Evolutionary conservation across 192 early-diverging fungal genomes (phyloP).

Genomic region (Podila minutissima): DNA sequence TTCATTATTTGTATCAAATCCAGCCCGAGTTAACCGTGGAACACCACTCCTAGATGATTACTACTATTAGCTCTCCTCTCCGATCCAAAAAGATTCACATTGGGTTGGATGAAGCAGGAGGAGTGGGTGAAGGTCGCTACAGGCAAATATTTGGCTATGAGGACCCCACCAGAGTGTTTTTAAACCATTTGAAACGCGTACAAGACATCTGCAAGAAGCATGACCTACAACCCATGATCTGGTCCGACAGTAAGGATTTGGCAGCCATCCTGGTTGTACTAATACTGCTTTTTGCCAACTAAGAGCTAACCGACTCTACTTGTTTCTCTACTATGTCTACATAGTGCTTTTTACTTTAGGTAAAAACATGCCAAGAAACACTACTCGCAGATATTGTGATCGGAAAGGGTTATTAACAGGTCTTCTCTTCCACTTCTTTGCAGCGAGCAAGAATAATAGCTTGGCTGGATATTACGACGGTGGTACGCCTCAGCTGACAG

Average conservation of each 20-base stretch:
- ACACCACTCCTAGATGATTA: constrained; percentile 57
- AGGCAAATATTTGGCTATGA: constrained; percentile 77
- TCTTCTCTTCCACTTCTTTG: constrained; percentile 9
- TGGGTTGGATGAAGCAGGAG: constrained; percentile 91
- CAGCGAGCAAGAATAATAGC: constrained; percentile 84
- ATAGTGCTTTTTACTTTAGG: background rate
- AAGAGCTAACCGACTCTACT: background rate
- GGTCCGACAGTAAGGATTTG: constrained; percentile 81
- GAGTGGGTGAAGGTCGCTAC: constrained; percentile 87
- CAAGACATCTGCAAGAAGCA: constrained; percentile 70
- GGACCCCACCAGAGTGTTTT: constrained; percentile 78
- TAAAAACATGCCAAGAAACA: background rate
- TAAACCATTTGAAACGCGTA: constrained; percentile 79
- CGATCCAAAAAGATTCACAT: constrained; percentile 85
- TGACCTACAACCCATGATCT: constrained; percentile 81
- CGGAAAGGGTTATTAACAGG: background rate
- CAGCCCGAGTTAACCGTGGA: background rate
- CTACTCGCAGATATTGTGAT: background rate
- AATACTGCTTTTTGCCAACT: background rate
- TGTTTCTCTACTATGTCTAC: background rate
- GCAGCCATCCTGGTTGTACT: too few species aligned
- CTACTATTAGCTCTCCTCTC: constrained; percentile 70
- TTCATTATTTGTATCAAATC: background rate
- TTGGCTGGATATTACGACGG: constrained; percentile 86
- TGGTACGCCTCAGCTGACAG: constrained; percentile 65